Base-by-base conservation (phyloP, 352 stramenopile genomes). In the Globisporangium acanthophoron region DNA sequence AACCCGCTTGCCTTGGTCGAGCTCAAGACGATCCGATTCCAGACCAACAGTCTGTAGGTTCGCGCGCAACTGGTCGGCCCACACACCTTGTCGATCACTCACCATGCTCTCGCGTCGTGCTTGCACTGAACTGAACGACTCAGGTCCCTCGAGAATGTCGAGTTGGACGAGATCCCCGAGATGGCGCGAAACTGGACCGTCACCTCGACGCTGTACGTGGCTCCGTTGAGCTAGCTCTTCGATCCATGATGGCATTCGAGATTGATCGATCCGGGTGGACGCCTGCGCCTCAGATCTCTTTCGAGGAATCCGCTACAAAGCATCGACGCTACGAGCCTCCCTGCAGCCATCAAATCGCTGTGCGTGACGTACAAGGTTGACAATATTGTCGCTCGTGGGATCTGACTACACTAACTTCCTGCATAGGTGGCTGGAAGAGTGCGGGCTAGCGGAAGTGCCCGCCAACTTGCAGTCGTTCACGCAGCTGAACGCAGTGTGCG, bases 61-160 rank as follows among this genome's bases (percentile, higher is more conserved):
- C 5, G 8, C 24, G 8, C 15, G 1, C 13, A 13, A 11, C 45
- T 31, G 15, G 37, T 16, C 53, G 15, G 16, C 16, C 0, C 41
- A 24, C 16, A 5, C 15, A 46, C 15, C 3, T 3, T 6, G n/a
- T 13, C 1, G 11, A 27, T 40, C 18, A 41, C 12, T n/a, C 7
- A 16, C n/a, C 21, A 8, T 20, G 27, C 31, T 39, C 41, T 46
- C n/a, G 1, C 40, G 24, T 27, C 24, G 24, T 27, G 24, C 24
- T 27, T 27, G 24, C 24, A 27, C 9, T 21, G 41, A 0, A 24
- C 18, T 7, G 41, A 9, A 46, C 41, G 8, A 20, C 37, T 5
- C 33, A 64, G 58, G 44, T 49, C 54, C 11, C 58, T 64, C 31
- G 58, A 64, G 6, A 55, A 48, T 18, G 40, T 59, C 31, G 52